These are phyloP conservation scores for Ophiognomonia clavigignenti-juglandacearum DNA, from an alignment of 2,329 filamentous ascomycete genomes.

Conservation along the genomic window DNA sequence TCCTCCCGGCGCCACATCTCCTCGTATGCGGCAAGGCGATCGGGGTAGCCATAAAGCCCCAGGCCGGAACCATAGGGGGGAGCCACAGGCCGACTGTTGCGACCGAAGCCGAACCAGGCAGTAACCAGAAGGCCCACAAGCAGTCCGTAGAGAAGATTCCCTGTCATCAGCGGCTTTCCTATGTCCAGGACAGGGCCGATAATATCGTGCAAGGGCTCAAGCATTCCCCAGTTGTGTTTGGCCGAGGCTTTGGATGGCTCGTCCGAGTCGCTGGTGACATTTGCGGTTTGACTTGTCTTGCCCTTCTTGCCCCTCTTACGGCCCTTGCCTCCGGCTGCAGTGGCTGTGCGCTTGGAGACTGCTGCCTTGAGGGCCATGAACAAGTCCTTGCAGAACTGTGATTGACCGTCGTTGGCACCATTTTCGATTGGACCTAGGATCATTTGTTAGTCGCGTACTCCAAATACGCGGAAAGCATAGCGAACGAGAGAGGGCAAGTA, in stretches of 20 bases:
- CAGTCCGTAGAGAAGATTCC: constrained; percentile 73
- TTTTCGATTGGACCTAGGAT: constrained; percentile 84
- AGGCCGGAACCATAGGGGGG: constrained; percentile 33
- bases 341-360: constrained; percentile 57
- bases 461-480: no score
- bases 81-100: constrained; percentile 33
- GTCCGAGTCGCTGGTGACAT: constrained; percentile 34
- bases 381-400: constrained; percentile 75
- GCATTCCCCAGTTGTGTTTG: constrained; percentile 63
- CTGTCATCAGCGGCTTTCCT: constrained; percentile 64
- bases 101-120: constrained; percentile 66
- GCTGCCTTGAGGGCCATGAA: constrained; percentile 69
- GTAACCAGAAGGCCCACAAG: constrained; percentile 69
- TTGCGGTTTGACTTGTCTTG: constrained; percentile 39
- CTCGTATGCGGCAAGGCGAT: constrained; percentile 79
- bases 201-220: constrained; percentile 72
- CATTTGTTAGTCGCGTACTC: background rate
- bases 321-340: constrained; percentile 43
- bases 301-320: constrained; percentile 60
- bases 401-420: constrained; percentile 86
- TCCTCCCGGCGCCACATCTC: constrained; percentile 90
- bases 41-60: constrained; percentile 44
- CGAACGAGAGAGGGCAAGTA: no score
- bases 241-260: constrained; percentile 36
- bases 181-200: constrained; percentile 68